Percentiles rank a stretch among this genome's conserved stretches.
Evolutionary conservation across 2,329 filamentous ascomycete genomes (phyloP).

Genomic region (Leptographium procerum): DNA sequence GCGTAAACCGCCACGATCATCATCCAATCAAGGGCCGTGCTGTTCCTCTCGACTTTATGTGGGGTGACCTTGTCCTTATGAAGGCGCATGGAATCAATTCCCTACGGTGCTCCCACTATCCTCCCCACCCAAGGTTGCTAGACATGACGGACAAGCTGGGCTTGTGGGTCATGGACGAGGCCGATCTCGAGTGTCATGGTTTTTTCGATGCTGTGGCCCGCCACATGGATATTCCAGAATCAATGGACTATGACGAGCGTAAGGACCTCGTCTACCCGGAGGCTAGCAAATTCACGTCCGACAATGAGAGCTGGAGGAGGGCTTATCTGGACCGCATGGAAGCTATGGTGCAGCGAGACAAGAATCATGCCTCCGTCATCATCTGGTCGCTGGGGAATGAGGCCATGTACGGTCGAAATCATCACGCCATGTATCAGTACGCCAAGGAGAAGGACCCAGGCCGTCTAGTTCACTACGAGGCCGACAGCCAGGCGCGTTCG

Average conservation of each 20-base stretch:
- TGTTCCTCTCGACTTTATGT: constrained; percentile 51
- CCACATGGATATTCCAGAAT: constrained; percentile 40
- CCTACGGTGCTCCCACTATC: constrained; percentile 57
- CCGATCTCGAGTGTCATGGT: constrained; percentile 42
- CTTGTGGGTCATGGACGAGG: constrained; percentile 45
- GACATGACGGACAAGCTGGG: constrained; percentile 55
- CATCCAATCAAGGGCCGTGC: constrained; percentile 52
- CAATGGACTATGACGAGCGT: constrained; percentile 47
- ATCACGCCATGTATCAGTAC: constrained; percentile 55
- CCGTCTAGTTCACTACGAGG: constrained; percentile 56
- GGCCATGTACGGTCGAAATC: constrained; percentile 59
- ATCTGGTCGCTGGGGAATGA: constrained; percentile 68
- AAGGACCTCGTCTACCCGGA: constrained; percentile 42
- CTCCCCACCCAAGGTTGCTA: constrained; percentile 48
- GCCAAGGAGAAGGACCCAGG: constrained; percentile 45
- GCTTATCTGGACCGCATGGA: constrained; percentile 58
- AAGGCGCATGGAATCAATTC: constrained; percentile 62
- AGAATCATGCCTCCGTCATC: constrained; percentile 59
- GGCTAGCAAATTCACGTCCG: constrained; percentile 46
- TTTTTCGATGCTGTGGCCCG: constrained; percentile 39
- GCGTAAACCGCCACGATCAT: constrained; percentile 61
- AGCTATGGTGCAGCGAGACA: constrained; percentile 55
- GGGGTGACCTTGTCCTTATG: constrained; percentile 53
- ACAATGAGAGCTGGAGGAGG: constrained; percentile 48
- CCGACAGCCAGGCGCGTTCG: constrained; percentile 44